Evolutionary conservation across 2,329 filamentous ascomycete species (phyloP).

Genomic region (Talaromyces sp.): DNA sequence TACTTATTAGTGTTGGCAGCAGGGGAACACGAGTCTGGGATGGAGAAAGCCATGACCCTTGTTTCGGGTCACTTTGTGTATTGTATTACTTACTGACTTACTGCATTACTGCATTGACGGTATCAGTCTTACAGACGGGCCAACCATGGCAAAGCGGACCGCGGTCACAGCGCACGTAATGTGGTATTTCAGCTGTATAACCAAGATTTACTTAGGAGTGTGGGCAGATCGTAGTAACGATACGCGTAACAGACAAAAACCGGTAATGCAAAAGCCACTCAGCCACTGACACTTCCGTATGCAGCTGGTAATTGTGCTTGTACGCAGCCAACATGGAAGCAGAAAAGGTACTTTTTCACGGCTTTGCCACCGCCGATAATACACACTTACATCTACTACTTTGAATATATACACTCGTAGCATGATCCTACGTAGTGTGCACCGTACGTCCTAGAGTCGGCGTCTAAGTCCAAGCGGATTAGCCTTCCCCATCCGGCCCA

Average conservation of each 20-base stretch:
- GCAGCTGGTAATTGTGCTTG: not conserved
- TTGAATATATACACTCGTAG: not conserved
- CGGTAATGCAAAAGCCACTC: not conserved
- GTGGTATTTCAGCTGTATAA: not conserved
- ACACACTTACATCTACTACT: too few relatives aligned
- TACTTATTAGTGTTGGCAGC: not conserved
- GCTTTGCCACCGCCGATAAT: not conserved
- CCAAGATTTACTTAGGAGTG: not conserved
- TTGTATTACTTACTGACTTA: not conserved
- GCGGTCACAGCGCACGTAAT: not conserved
- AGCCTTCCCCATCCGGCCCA: constrained; percentile 3
- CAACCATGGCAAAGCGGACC: not conserved
- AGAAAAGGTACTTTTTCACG: not conserved
- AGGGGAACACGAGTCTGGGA: constrained; percentile 9
- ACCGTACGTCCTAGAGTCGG: not conserved
- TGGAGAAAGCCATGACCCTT: constrained; percentile 18
- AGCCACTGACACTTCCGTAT: not conserved
- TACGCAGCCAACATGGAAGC: not conserved
- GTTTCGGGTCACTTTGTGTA: constrained; percentile 17
- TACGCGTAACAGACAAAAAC: not conserved
- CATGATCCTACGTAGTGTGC: not conserved
- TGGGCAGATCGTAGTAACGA: not conserved
- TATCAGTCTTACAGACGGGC: not conserved
- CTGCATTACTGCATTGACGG: not conserved
- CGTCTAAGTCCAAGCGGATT: not conserved